Evolutionary conservation across 441 rosid genomes (phyloP), one percentile per base, ranked within the genome.

Genomic region (Erodium chrysanthum): DNA sequence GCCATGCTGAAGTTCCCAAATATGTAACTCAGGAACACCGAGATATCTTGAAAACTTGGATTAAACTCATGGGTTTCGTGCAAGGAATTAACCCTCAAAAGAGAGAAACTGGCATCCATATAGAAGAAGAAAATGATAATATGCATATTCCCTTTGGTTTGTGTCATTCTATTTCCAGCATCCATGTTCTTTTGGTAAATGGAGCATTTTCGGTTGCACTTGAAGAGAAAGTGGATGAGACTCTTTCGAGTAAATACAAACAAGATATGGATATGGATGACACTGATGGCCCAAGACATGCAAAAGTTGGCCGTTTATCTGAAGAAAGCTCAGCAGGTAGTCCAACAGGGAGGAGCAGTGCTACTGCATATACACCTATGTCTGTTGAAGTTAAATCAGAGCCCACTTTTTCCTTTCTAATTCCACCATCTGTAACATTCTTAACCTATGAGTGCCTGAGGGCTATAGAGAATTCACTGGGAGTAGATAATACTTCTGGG

Each of bases 11-110:
- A 22, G 91, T 95, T 66, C 83, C 88, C 72, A 90, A 81, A 81
- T 87, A 83, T 79, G 84, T 85, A 70, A 81, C 79, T 74, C 79
- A 80, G 72, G 90, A 80, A 64, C 88, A 81, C 63, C 84, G 70
- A 74, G 92, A 85, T 73, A 80, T 88, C 62, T 74, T 85, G 68
- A 83, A 81, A 81, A 80, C 88, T 70, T 92, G 99, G 98, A 81
- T 95, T 84, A 80, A 68, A 74, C 89, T 95, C 74, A 81, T 95
- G 80, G 74, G 86, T 76, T 92, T 81, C 81, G 83, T 89, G 75
- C 99, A 95, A 79, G 99, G 98, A 71, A 84, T 92, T 86, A 76
- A 84, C 75, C 92, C 96, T 70, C 74, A 84, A 54, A 95, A 86
- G 85, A 87, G 98, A 85, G 99, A 95, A 78, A 84, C 86, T 50